These are phyloP conservation scores for Cyberlindnera samutprakarnensis DNA, from an alignment of 805 yeast genomes.

Conservation along the genomic window DNA sequence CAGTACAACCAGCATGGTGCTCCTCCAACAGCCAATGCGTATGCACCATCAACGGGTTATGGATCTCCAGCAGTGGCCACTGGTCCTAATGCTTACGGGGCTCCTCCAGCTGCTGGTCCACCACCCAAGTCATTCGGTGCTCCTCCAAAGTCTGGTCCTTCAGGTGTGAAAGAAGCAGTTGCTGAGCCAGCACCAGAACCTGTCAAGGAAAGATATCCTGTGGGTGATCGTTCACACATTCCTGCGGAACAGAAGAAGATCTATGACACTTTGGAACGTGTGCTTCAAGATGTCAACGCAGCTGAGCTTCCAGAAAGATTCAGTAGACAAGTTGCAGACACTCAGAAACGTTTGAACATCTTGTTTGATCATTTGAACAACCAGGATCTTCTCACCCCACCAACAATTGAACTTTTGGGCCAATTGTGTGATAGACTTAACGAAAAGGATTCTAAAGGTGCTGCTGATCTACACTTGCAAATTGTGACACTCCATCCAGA, in stretches of 20 bases:
- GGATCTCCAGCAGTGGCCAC: not conserved
- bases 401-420: conserved; percentile 46
- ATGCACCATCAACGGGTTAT: conserved; percentile 11
- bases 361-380: conserved; percentile 74
- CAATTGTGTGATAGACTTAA: conserved; percentile 41
- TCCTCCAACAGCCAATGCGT: conserved; percentile 23
- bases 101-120: conserved; percentile 10
- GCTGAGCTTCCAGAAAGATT: conserved; percentile 73
- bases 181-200: conserved; percentile 18
- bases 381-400: conserved; percentile 53
- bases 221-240: conserved; percentile 65
- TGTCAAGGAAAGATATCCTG: conserved; percentile 32
- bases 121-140: conserved; percentile 9
- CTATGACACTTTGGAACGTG: conserved; percentile 44
- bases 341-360: conserved; percentile 73
- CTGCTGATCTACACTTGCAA: conserved; percentile 46
- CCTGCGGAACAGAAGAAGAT: conserved; percentile 53
- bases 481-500: conserved; percentile 57
- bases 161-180: conserved; percentile 2
- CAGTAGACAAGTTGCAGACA: conserved; percentile 65
- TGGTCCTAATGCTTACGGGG: conserved; percentile 1
- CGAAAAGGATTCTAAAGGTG: conserved; percentile 45
- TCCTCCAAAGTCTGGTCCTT: conserved; percentile 9
- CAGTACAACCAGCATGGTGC: too few relatives aligned
- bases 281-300: conserved; percentile 67